phyloP scores from a whole-genome alignment of 2,329 filamentous ascomycete species.

The Alternaria sp. region DNA sequence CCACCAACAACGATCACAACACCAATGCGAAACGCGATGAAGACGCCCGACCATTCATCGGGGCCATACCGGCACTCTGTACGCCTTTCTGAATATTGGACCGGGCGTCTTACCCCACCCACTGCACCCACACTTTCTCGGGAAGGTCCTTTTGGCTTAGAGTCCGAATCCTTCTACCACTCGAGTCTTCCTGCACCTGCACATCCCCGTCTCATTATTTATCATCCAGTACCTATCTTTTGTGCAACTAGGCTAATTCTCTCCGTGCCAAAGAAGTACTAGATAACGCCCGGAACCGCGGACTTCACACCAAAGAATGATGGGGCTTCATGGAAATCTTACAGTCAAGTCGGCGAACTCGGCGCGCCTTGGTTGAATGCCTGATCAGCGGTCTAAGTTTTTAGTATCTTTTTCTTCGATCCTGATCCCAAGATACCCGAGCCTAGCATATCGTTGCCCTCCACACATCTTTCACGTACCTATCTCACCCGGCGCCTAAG shows the following conservation, averaged over 20 bases:
- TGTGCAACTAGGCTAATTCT: background rate
- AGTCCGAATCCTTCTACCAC: background rate
- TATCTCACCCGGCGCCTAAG: too few species aligned
- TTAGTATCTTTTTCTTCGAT: background rate
- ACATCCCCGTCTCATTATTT: background rate
- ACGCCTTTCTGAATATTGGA: background rate
- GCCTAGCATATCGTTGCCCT: background rate
- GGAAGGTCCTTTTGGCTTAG: background rate
- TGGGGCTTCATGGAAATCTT: background rate
- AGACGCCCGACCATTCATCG: background rate
- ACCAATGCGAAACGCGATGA: background rate
- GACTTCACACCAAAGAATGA: background rate
- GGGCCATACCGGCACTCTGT: background rate
- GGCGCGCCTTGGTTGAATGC: background rate
- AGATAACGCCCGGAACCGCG: background rate
- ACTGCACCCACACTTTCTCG: background rate
- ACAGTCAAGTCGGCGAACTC: background rate
- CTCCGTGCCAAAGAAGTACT: background rate
- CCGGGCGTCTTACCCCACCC: background rate
- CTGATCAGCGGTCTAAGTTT: background rate
- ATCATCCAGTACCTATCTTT: background rate
- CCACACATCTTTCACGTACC: background rate
- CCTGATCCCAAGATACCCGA: background rate
- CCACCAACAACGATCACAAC: background rate
- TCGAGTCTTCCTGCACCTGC: background rate